Percentiles rank a stretch among this genome's conserved stretches.
These are phyloP conservation scores for Aquilaria sinensis DNA, from an alignment of 345 rosid genomes.

Conservation along the genomic window DNA sequence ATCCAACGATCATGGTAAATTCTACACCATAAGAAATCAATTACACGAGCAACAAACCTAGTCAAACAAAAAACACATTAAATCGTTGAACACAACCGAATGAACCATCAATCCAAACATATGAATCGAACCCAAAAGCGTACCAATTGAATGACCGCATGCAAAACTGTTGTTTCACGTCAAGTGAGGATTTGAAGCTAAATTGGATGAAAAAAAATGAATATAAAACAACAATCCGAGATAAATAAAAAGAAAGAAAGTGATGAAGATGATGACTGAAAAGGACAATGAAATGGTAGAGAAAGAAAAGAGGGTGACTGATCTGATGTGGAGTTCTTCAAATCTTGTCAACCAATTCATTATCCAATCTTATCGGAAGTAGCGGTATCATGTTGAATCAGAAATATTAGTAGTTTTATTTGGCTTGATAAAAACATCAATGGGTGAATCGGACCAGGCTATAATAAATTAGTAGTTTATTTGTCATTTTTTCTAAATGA, in stretches of 20 bases:
- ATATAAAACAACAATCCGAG: not conserved
- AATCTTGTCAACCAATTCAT: no score
- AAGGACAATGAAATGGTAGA: slow-evolving; percentile 13
- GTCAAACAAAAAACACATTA: slow-evolving; percentile 1
- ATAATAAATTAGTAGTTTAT: no score
- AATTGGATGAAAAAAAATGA: not conserved
- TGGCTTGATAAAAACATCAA: no score
- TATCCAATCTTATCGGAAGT: no score
- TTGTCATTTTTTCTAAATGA: no score
- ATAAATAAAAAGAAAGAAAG: not conserved
- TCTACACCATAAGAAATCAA: slow-evolving; percentile 12
- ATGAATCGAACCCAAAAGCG: not conserved
- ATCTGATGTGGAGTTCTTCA: no score
- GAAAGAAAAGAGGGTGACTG: slow-evolving; percentile 14
- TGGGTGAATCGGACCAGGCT: no score
- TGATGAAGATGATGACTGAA: not conserved
- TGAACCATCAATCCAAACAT: slow-evolving; percentile 3
- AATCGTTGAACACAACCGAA: not conserved
- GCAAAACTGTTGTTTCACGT: not conserved
- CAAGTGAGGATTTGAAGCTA: not conserved
- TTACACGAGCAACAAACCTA: slow-evolving; percentile 17
- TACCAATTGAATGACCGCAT: slow-evolving; percentile 7
- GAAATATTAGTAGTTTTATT: no score
- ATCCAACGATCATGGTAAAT: slow-evolving; percentile 3
- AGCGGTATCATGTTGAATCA: no score